phyloP scores from a whole-genome alignment of 2,329 filamentous ascomycete species.

The Claviceps citrina region DNA sequence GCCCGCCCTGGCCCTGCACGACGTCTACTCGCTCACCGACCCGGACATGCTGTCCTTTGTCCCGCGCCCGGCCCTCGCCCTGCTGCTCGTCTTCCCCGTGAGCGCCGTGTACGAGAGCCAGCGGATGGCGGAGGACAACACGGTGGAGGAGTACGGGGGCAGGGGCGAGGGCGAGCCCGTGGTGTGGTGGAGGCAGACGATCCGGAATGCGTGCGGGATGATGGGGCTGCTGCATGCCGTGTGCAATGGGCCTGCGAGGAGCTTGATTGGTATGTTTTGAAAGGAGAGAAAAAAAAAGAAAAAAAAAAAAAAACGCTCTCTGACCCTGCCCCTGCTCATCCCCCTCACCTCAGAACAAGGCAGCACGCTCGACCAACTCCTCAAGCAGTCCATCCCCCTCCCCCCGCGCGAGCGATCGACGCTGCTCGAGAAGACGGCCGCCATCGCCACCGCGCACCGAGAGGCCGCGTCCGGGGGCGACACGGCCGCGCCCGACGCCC shows the following conservation, averaged over 20 bases:
- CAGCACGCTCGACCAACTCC: conserved; percentile 47
- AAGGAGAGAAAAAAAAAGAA: neutral
- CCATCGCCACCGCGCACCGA: conserved; percentile 64
- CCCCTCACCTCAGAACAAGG: conserved; percentile 29
- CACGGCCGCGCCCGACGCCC: conserved; percentile 60
- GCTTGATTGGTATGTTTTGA: conserved; percentile 37
- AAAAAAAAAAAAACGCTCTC: neutral
- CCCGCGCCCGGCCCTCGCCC: conserved; percentile 71
- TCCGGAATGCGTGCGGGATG: conserved; percentile 80
- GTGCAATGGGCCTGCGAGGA: conserved; percentile 56
- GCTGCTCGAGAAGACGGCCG: conserved; percentile 61
- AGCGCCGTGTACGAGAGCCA: conserved; percentile 63
- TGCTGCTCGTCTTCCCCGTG: conserved; percentile 85
- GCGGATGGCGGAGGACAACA: conserved; percentile 57
- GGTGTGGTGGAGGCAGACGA: conserved; percentile 89
- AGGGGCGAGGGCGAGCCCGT: conserved; percentile 58
- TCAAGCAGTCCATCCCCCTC: conserved; percentile 56
- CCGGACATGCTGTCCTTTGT: conserved; percentile 72
- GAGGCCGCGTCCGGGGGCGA: conserved; percentile 64
- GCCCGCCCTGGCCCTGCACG: conserved; percentile 62
- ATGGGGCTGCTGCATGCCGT: conserved; percentile 78
- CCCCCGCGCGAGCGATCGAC: conserved; percentile 49
- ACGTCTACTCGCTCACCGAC: conserved; percentile 84
- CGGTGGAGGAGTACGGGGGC: conserved; percentile 47
- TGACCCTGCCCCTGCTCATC: no score